Evolutionary conservation across 2,329 filamentous ascomycete genomes (phyloP).

Genomic region (Aspergillus chevalieri): DNA sequence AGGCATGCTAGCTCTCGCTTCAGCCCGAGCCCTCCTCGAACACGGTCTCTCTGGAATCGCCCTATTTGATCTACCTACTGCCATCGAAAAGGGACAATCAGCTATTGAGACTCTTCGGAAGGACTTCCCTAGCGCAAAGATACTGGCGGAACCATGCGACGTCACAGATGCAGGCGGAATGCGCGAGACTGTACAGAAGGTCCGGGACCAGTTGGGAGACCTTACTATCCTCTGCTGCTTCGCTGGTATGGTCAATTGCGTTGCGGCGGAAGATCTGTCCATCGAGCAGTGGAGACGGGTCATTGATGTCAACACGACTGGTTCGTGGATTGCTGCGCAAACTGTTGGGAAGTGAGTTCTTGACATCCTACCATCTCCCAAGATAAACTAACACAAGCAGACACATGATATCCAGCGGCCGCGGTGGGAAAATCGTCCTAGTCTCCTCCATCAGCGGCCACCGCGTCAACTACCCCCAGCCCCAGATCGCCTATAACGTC

Average conservation of each 20-base stretch:
- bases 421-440: slow-evolving; percentile 58
- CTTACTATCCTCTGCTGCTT: slow-evolving; percentile 57
- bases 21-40: slow-evolving; percentile 59
- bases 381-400: slow-evolving; percentile 12
- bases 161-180: slow-evolving; percentile 47
- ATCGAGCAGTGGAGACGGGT: slow-evolving; percentile 57
- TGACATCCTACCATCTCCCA: neutral
- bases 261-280: slow-evolving; percentile 54
- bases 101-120: slow-evolving; percentile 42
- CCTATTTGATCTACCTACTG: slow-evolving; percentile 54
- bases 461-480: slow-evolving; percentile 64
- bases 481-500: slow-evolving; percentile 65
- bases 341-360: slow-evolving; percentile 46
- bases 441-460: slow-evolving; percentile 64
- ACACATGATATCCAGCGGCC: slow-evolving; percentile 48
- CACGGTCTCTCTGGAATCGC: slow-evolving; percentile 56
- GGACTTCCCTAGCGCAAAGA: slow-evolving; percentile 50
- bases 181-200: slow-evolving; percentile 7
- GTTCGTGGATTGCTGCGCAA: slow-evolving; percentile 63
- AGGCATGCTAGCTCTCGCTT: slow-evolving; percentile 55
- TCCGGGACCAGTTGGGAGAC: slow-evolving; percentile 37
- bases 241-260: slow-evolving; percentile 62
- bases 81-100: slow-evolving; percentile 30
- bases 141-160: slow-evolving; percentile 52
- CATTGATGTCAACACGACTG: slow-evolving; percentile 66